phyloP scores from a whole-genome alignment of 345 rosid species.

The Viola odorata region DNA sequence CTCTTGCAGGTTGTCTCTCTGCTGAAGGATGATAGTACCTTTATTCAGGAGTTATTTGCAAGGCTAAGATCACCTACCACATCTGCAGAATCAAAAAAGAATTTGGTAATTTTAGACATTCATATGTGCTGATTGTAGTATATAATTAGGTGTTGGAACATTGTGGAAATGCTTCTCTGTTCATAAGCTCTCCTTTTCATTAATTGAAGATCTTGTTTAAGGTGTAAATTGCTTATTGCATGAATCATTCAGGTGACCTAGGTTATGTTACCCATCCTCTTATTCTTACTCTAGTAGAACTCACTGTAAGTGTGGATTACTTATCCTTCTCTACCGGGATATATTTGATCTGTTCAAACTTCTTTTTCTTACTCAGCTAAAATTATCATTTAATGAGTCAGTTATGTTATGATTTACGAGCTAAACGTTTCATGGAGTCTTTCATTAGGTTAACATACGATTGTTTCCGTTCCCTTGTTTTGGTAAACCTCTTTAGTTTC shows the following conservation, averaged over 20 bases:
- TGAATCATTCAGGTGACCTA: no score
- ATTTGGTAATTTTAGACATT: conserved; percentile 47
- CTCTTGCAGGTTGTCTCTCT: conserved; percentile 59
- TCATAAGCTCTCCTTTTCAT: no score
- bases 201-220: no score
- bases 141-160: not conserved
- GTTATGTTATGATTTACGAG: not conserved
- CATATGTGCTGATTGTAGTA: not conserved
- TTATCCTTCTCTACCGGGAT: not conserved
- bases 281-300: no score
- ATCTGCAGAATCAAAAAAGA: conserved; percentile 70
- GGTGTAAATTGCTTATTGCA: no score
- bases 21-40: conserved; percentile 76
- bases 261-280: no score
- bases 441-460: not conserved
- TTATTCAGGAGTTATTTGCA: conserved; percentile 81
- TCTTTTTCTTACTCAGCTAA: not conserved
- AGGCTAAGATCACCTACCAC: conserved; percentile 57
- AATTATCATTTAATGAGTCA: conserved; percentile 1
- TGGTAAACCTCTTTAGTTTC: not conserved
- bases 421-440: not conserved
- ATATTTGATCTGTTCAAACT: not conserved
- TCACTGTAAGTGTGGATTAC: no score
- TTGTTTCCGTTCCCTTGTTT: not conserved
- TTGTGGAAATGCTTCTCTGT: not conserved